phyloP scores from a whole-genome alignment of 805 yeast species.

The Lipomyces starkeyi region DNA sequence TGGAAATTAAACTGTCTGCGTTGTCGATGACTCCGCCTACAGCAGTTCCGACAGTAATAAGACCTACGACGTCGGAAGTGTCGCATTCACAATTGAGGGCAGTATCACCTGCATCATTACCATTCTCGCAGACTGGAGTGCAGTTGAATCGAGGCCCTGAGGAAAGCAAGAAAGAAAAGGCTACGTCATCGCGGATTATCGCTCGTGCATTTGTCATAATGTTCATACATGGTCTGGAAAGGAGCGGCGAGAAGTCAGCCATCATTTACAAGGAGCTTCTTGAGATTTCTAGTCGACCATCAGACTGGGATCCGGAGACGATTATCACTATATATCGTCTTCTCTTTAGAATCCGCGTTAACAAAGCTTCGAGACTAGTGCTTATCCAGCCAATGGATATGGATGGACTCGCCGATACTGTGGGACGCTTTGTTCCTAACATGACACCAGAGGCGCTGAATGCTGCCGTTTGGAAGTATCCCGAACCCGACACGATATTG shows the following conservation, averaged over 20 bases:
- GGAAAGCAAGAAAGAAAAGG: slow-evolving; percentile 13
- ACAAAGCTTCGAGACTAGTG: slow-evolving; percentile 54
- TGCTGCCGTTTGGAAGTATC: slow-evolving; percentile 60
- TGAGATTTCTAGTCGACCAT: slow-evolving; percentile 35
- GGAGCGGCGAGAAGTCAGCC: slow-evolving; percentile 48
- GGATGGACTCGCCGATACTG: slow-evolving; percentile 67
- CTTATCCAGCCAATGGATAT: slow-evolving; percentile 63
- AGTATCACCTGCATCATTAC: neutral
- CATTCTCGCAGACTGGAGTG: neutral
- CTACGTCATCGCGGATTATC: slow-evolving; percentile 34
- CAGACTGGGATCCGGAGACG: slow-evolving; percentile 37
- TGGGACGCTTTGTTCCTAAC: slow-evolving; percentile 55
- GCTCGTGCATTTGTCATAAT: slow-evolving; percentile 40
- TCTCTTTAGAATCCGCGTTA: slow-evolving; percentile 60
- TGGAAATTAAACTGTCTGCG: neutral
- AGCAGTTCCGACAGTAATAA: neutral
- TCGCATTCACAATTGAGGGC: neutral
- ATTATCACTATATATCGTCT: slow-evolving; percentile 57
- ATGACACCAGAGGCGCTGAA: slow-evolving; percentile 41
- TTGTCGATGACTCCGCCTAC: neutral
- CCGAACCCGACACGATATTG: slow-evolving; percentile 60
- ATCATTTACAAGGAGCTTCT: slow-evolving; percentile 47
- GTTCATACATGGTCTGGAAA: slow-evolving; percentile 49
- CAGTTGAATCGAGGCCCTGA: neutral
- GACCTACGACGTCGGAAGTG: neutral